phyloP scores from a whole-genome alignment of 257 asterid genomes.

The Cruciata laevipes region DNA sequence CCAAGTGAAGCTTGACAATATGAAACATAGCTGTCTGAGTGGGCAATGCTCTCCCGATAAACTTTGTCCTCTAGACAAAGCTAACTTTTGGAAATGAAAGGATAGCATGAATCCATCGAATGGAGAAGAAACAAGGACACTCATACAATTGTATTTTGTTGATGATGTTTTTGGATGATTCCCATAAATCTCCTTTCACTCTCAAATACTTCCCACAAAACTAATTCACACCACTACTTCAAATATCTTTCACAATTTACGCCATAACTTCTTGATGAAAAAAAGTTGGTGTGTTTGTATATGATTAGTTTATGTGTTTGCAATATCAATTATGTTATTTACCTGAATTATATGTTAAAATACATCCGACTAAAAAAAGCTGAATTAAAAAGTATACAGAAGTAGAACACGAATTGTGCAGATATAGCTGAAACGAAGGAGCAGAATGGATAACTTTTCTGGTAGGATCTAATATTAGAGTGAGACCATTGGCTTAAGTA shows the following conservation, averaged over 20 bases:
- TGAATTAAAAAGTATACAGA: too few species aligned
- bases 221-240: not conserved
- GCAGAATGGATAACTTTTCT: too few species aligned
- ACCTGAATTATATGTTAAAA: too few species aligned
- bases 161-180: conserved; percentile 13
- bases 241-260: too few species aligned
- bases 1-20: not conserved
- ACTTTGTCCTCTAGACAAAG: conserved; percentile 18
- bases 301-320: too few species aligned
- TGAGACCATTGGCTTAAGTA: not conserved
- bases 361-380: too few species aligned
- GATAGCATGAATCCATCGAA: conserved; percentile 16
- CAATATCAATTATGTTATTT: too few species aligned
- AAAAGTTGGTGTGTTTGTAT: too few species aligned
- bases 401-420: too few species aligned
- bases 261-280: too few species aligned
- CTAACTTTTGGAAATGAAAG: conserved; percentile 34
- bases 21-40: conserved; percentile 8
- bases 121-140: conserved; percentile 5
- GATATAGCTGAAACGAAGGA: too few species aligned
- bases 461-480: not conserved
- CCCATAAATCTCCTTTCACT: not conserved
- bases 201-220: too few species aligned
- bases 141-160: conserved; percentile 10
- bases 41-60: not conserved